Conservation (phyloP, 1,284 basidiomycete genomes). For the Boletus sp. region DNA sequence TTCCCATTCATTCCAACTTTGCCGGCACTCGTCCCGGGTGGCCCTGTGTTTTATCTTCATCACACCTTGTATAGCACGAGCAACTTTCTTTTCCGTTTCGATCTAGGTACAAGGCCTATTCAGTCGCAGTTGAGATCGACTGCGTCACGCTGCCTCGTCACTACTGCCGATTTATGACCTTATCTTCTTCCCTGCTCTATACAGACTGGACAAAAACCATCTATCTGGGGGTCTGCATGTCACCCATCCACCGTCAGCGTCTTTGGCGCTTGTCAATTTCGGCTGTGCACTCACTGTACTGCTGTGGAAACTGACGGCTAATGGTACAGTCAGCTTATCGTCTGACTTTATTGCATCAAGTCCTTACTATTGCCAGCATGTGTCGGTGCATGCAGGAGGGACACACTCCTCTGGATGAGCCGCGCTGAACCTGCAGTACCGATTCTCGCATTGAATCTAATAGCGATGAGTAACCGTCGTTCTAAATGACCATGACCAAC, state of each 20-base stretch:
- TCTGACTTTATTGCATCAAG: conserved; percentile 8
- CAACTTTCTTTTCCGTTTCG: neutral
- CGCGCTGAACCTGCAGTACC: conserved; percentile 66
- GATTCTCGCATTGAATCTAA: conserved; percentile 56
- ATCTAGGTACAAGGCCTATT: conserved; percentile 9
- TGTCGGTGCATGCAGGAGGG: conserved; percentile 49
- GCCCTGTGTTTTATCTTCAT: neutral
- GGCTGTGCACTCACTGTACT: conserved; percentile 43
- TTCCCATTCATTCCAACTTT: conserved; percentile 6
- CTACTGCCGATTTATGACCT: conserved; percentile 3
- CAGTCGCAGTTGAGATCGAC: conserved; percentile 19
- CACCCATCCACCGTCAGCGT: conserved; percentile 12
- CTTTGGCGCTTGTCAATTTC: conserved; percentile 5
- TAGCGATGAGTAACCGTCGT: conserved; percentile 15
- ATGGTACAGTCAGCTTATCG: conserved; percentile 22
- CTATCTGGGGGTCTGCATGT: conserved; percentile 41
- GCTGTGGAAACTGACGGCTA: conserved; percentile 68
- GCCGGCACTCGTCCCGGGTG: neutral
- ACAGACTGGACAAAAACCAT: conserved; percentile 42
- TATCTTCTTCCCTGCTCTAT: conserved; percentile 15
- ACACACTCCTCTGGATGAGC: conserved; percentile 58
- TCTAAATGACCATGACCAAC: conserved; percentile 32
- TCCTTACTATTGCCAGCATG: conserved; percentile 78
- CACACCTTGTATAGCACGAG: conserved; percentile 1
- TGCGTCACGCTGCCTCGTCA: conserved; percentile 7